These are phyloP conservation scores for Rosa hybrid DNA, from an alignment of 331 rosid genomes.

Conservation along the genomic window DNA sequence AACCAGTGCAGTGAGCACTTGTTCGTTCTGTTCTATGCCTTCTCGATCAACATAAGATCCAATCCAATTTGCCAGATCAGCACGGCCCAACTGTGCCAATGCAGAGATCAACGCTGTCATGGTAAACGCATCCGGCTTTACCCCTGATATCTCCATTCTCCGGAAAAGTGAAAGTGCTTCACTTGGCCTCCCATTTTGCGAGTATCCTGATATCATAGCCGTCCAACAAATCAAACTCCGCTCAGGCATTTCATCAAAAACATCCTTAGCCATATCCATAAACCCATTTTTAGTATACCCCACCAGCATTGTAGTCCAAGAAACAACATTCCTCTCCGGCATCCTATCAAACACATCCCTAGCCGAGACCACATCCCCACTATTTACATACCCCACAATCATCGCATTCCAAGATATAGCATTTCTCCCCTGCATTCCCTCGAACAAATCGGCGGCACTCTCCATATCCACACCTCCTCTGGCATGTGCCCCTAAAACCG, in stretches of 20 bases:
- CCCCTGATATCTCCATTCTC: conserved; percentile 17
- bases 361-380: conserved; percentile 28
- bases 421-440: conserved; percentile 12
- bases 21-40: conserved; percentile 22
- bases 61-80: conserved; percentile 25
- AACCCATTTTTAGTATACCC: conserved; percentile 24
- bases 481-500: conserved; percentile 25
- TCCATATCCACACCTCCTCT: conserved; percentile 19
- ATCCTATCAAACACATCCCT: conserved; percentile 23
- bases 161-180: conserved; percentile 14
- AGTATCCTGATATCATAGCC: conserved; percentile 24
- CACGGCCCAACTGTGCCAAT: conserved; percentile 27
- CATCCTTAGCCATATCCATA: conserved; percentile 7
- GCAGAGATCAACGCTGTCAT: conserved; percentile 37
- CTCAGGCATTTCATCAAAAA: conserved; percentile 28
- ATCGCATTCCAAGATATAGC: conserved; percentile 30
- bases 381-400: conserved; percentile 30
- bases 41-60: conserved; percentile 12
- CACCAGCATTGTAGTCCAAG: conserved; percentile 26
- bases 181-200: conserved; percentile 26
- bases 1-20: conserved; percentile 28
- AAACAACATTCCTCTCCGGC: conserved; percentile 22
- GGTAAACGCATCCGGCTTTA: conserved; percentile 27
- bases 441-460: conserved; percentile 9
- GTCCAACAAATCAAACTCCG: conserved; percentile 29